Conservation (phyloP, 1,139 yeast species). For the Oligophagozyma castellii region DNA sequence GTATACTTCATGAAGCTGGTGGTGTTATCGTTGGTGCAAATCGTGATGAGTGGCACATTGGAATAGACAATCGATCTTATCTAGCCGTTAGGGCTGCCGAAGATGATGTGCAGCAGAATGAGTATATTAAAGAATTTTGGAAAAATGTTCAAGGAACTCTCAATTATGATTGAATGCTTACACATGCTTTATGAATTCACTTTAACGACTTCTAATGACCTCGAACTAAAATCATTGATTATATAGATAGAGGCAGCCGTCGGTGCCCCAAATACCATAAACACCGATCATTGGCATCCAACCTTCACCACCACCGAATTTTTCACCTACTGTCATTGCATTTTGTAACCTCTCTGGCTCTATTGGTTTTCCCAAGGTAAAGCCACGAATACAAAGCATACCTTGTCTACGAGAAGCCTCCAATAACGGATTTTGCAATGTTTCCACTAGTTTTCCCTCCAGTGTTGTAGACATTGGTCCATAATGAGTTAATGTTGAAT, state of each 20-base stretch:
- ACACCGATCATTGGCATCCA: conserved; percentile 43
- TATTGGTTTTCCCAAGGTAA: conserved; percentile 43
- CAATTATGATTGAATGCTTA: conserved; percentile 20
- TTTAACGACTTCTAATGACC: not conserved
- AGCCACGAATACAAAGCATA: conserved; percentile 46
- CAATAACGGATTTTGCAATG: conserved; percentile 25
- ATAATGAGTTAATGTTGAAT: conserved; percentile 18
- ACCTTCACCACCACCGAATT: conserved; percentile 38
- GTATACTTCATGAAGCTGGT: conserved; percentile 44
- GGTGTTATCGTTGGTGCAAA: conserved; percentile 42
- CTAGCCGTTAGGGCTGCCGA: conserved; percentile 40
- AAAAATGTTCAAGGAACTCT: conserved; percentile 32
- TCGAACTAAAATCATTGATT: conserved; percentile 7
- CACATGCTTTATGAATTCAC: not conserved
- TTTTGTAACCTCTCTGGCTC: conserved; percentile 19
- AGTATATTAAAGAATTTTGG: conserved; percentile 38
- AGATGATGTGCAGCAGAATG: conserved; percentile 27
- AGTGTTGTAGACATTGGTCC: conserved; percentile 26
- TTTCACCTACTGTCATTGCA: conserved; percentile 23
- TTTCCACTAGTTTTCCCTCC: conserved; percentile 31
- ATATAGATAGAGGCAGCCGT: conserved; percentile 47
- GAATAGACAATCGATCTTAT: conserved; percentile 37
- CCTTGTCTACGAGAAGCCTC: conserved; percentile 33
- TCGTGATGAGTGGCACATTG: conserved; percentile 33
- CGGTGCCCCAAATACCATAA: conserved; percentile 51